A percentile compares a stretch with the other conserved stretches of the same genome.
These are phyloP conservation scores for Allium sativum DNA, from an alignment of 106 monocot species.

Conservation along the genomic window DNA sequence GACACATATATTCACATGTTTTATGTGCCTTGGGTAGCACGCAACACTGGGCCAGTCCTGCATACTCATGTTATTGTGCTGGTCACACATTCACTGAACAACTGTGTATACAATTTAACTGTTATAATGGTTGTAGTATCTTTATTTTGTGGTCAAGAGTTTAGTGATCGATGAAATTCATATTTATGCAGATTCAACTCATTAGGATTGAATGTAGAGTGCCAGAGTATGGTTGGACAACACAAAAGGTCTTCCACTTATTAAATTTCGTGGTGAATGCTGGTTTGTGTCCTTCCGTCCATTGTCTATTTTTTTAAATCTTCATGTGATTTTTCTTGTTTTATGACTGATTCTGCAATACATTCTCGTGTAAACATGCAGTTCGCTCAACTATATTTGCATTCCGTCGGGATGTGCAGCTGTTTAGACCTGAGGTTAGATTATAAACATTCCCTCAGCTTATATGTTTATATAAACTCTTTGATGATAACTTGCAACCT, in stretches of 20 bases:
- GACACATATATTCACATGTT: no score
- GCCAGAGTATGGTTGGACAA: slow-evolving; percentile 97
- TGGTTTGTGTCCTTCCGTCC: slow-evolving; percentile 3
- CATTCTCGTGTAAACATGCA: slow-evolving; percentile 10
- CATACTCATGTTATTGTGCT: no score
- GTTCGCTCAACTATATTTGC: slow-evolving; percentile 63
- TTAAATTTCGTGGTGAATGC: slow-evolving; percentile 77
- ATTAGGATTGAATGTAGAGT: slow-evolving; percentile 90
- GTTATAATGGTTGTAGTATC: no score
- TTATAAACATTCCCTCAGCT: background rate
- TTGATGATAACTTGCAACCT: background rate
- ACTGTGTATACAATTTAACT: no score
- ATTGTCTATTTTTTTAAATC: no score
- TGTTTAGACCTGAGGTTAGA: slow-evolving; percentile 56
- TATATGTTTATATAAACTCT: background rate
- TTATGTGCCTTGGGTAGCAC: no score
- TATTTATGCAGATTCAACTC: slow-evolving; percentile 60
- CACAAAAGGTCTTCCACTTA: slow-evolving; percentile 89
- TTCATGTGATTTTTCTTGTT: no score
- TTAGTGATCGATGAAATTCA: background rate
- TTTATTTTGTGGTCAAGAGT: no score
- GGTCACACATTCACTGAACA: no score
- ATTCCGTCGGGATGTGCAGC: slow-evolving; percentile 48
- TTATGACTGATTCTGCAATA: no score
- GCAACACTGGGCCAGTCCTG: no score